phyloP scores from a whole-genome alignment of 2,329 filamentous ascomycete species.

The Colletotrichum sp. region DNA sequence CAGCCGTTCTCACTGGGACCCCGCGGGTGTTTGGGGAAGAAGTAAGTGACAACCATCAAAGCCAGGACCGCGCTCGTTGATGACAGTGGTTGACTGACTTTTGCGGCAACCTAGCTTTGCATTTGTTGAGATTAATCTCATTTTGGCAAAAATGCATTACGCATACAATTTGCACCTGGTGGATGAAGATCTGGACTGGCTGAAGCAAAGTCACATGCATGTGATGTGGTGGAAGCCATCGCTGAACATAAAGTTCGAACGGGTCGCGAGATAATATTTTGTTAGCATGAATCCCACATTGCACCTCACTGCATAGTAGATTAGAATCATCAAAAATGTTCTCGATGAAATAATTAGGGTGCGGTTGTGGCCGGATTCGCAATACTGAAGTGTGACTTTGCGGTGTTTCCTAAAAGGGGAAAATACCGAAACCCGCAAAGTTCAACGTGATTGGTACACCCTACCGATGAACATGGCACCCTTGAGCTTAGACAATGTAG shows the following conservation, averaged over 20 bases:
- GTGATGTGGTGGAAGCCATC: conserved; percentile 40
- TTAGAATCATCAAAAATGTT: not conserved
- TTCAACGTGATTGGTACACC: not conserved
- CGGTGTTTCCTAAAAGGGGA: not conserved
- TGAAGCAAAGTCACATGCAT: conserved; percentile 30
- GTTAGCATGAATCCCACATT: not conserved
- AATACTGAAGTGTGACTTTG: not conserved
- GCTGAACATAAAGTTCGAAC: conserved; percentile 27
- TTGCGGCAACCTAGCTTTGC: conserved; percentile 30
- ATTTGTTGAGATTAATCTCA: conserved; percentile 40
- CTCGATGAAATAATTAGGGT: not conserved
- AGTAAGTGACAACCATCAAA: conserved; percentile 27
- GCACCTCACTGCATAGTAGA: not conserved
- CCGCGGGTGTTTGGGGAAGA: conserved; percentile 33
- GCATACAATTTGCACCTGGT: conserved; percentile 41
- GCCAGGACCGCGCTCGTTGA: not conserved
- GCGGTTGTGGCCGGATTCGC: not conserved
- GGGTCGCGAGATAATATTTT: not conserved
- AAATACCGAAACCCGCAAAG: not conserved
- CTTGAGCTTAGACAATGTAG: not conserved
- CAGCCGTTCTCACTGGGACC: conserved; percentile 36
- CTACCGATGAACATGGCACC: not conserved
- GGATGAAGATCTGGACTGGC: conserved; percentile 40
- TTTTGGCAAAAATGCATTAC: conserved; percentile 42
- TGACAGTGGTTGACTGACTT: not conserved